Conservation (phyloP, 306 rosid genomes). For the Gillenia trifoliata region DNA sequence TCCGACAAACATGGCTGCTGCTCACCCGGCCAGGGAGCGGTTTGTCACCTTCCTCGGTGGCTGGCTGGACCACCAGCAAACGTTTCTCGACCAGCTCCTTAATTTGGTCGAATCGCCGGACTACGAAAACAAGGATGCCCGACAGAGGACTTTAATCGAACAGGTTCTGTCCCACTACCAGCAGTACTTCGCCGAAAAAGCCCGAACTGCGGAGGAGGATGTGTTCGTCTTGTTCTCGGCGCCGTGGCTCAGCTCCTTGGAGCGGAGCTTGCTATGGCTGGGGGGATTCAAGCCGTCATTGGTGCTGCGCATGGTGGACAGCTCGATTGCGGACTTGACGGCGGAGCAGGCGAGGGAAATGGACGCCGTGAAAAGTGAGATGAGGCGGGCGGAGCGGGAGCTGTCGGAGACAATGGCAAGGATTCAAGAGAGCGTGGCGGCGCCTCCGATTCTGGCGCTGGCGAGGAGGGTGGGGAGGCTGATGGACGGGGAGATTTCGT, state of each 20-base stretch:
- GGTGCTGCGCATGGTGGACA: constrained; percentile 19
- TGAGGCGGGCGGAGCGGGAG: constrained; percentile 17
- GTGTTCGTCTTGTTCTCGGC: constrained; percentile 29
- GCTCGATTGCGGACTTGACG: constrained; percentile 7
- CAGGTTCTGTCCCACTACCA: constrained; percentile 33
- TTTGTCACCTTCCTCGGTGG: constrained; percentile 10
- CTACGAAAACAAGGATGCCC: background rate
- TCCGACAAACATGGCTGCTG: background rate
- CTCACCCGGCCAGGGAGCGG: background rate
- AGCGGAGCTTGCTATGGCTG: constrained; percentile 37
- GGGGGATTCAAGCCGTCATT: constrained; percentile 32
- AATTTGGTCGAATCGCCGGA: background rate
- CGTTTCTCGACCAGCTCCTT: constrained; percentile 14
- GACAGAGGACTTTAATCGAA: constrained; percentile 18
- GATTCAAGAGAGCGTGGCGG: constrained; percentile 37
- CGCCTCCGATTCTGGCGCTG: constrained; percentile 15
- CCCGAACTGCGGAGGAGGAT: constrained; percentile 18
- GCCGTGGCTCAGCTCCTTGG: constrained; percentile 36
- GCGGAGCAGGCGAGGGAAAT: background rate
- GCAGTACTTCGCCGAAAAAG: constrained; percentile 23
- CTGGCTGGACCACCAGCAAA: constrained; percentile 24
- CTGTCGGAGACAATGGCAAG: constrained; percentile 25
- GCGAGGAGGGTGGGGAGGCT: constrained; percentile 17
- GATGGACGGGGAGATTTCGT: constrained; percentile 12
- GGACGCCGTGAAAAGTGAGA: constrained; percentile 15